phyloP scores from a whole-genome alignment of 192 early-diverging fungal species.

The Allomyces javanicus region DNA sequence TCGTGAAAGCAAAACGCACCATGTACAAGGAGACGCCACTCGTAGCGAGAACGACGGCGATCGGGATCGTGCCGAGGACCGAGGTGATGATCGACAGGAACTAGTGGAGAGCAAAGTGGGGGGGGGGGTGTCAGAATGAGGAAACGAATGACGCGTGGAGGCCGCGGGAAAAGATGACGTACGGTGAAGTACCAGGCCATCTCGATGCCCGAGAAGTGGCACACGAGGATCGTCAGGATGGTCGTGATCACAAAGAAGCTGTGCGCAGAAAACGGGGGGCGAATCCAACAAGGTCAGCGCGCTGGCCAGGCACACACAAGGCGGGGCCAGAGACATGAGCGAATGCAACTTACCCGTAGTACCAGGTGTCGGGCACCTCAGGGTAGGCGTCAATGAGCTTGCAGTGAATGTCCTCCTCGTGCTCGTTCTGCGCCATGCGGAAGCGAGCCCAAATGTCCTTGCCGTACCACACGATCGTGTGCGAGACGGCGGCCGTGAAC shows the following conservation, averaged over 20 bases:
- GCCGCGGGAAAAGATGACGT: too few species aligned
- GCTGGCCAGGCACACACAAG: too few species aligned
- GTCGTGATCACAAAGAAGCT: constrained; percentile 4
- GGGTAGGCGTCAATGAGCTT: constrained; percentile 52
- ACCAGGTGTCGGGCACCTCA: constrained; percentile 66
- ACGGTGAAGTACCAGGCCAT: constrained; percentile 3
- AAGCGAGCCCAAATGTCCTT: constrained; percentile 40
- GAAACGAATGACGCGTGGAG: too few species aligned
- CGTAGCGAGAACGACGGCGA: not conserved
- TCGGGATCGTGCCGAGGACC: not conserved
- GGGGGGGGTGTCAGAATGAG: too few species aligned
- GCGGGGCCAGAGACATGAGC: too few species aligned
- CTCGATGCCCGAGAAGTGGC: constrained; percentile 2
- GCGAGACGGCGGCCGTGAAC: constrained; percentile 42
- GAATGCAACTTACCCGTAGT: constrained; percentile 7
- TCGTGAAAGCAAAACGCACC: not conserved
- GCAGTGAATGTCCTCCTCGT: constrained; percentile 48
- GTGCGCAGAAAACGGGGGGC: too few species aligned
- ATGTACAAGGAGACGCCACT: not conserved
- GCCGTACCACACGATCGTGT: constrained; percentile 42
- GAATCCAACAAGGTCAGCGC: too few species aligned
- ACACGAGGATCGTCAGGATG: constrained; percentile 1
- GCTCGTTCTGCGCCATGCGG: constrained; percentile 27
- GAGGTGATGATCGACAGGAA: not conserved
- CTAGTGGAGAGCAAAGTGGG: not conserved